These are phyloP conservation scores for Penicillium sp. DNA, from an alignment of 2,329 filamentous ascomycete species.

Conservation along the genomic window DNA sequence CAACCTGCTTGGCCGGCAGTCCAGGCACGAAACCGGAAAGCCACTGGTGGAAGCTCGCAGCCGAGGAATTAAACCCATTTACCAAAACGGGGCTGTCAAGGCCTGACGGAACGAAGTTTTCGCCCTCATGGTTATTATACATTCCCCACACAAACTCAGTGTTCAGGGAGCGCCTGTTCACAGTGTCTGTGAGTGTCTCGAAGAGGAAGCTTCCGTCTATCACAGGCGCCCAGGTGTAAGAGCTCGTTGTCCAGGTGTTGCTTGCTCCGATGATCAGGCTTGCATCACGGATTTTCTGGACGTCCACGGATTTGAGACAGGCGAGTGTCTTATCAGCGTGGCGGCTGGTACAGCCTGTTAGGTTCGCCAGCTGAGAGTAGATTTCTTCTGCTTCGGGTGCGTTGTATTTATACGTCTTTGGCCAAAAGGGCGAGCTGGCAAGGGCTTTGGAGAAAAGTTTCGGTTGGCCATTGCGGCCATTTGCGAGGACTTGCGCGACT, in stretches of 20 bases:
- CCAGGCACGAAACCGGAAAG: conserved; percentile 53
- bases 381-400: conserved; percentile 51
- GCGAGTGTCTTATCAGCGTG: conserved; percentile 42
- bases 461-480: conserved; percentile 42
- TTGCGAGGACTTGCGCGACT: conserved; percentile 46
- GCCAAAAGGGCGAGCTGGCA: conserved; percentile 57
- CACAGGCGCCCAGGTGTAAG: conserved; percentile 61
- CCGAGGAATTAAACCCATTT: conserved; percentile 51
- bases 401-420: conserved; percentile 56
- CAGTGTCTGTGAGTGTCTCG: conserved; percentile 47
- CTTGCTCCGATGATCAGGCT: conserved; percentile 48
- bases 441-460: conserved; percentile 52
- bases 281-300: conserved; percentile 54
- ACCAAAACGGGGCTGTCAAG: conserved; percentile 37
- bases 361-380: conserved; percentile 47
- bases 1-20: conserved; percentile 42
- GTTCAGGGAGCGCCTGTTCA: conserved; percentile 41
- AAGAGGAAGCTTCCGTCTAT: conserved; percentile 56
- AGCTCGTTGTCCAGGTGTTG: conserved; percentile 54
- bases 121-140: conserved; percentile 63
- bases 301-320: conserved; percentile 55
- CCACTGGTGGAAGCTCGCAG: conserved; percentile 53
- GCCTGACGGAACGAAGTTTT: conserved; percentile 58
- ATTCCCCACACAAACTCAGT: conserved; percentile 51
- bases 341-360: conserved; percentile 48